These are phyloP conservation scores for Saccharomycopsis amapae DNA, from an alignment of 805 yeast species.

Conservation along the genomic window DNA sequence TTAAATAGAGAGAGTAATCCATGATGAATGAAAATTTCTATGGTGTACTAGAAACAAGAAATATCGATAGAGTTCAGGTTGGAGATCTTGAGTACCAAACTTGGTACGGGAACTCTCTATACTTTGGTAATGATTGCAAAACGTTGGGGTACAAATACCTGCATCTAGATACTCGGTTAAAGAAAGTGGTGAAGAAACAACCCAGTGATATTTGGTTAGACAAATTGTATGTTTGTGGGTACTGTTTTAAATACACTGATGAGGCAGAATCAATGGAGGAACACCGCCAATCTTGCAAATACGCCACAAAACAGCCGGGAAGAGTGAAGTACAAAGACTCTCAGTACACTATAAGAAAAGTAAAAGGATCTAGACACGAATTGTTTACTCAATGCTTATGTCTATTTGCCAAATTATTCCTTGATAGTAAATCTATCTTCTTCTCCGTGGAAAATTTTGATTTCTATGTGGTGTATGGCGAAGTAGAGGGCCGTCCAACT, in stretches of 20 bases:
- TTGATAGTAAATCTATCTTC: conserved; percentile 84
- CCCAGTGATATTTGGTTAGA: conserved; percentile 45
- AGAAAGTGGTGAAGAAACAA: conserved; percentile 18
- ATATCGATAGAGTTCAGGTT: conserved; percentile 57
- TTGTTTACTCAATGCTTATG: conserved; percentile 78
- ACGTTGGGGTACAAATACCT: conserved; percentile 38
- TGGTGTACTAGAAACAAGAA: conserved; percentile 55
- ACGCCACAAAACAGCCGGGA: conserved; percentile 49
- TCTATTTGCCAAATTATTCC: conserved; percentile 77
- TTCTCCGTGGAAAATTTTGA: conserved; percentile 74
- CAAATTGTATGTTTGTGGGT: conserved; percentile 63
- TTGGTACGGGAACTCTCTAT: conserved; percentile 85
- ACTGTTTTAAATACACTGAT: conserved; percentile 77
- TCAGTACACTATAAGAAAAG: conserved; percentile 48
- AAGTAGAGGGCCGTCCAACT: conserved; percentile 19
- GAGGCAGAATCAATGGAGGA: conserved; percentile 34
- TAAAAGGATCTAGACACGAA: conserved; percentile 57
- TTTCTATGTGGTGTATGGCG: conserved; percentile 65
- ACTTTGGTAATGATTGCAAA: conserved; percentile 47
- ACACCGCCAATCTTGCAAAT: conserved; percentile 46
- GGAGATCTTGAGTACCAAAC: conserved; percentile 67
- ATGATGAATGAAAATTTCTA: conserved; percentile 36
- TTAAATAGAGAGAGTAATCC: too few species aligned
- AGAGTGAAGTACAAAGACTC: conserved; percentile 59
- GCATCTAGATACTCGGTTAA: conserved; percentile 17